Evolutionary conservation across 164 flowering plant genomes (phyloP).

Genomic region (Hamamelis virginiana): DNA sequence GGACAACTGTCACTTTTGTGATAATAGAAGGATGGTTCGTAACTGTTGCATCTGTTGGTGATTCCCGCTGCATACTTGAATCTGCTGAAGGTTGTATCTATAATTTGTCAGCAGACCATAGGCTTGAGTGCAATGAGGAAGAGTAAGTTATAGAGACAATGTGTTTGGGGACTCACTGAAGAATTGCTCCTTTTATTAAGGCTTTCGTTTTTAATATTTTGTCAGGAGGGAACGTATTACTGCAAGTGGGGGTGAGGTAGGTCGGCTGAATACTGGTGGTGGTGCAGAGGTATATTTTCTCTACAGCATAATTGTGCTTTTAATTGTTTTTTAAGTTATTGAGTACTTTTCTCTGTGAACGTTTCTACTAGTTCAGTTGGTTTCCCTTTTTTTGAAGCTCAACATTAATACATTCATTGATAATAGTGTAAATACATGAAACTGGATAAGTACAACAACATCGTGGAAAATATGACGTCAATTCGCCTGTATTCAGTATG

Average conservation of each 20-base stretch:
- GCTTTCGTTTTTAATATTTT: constrained; percentile 8
- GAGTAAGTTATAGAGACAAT: constrained; percentile 58
- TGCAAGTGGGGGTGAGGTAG: constrained; percentile 98
- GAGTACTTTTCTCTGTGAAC: not conserved
- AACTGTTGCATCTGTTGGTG: constrained; percentile 97
- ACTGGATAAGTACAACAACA: too few relatives aligned
- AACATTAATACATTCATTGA: too few relatives aligned
- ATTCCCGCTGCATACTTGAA: constrained; percentile 91
- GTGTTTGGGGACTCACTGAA: not conserved
- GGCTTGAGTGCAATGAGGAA: constrained; percentile 83
- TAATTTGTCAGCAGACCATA: constrained; percentile 89
- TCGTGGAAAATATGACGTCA: too few relatives aligned
- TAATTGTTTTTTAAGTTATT: not conserved
- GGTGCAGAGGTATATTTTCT: constrained; percentile 80
- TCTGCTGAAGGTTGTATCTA: constrained; percentile 86
- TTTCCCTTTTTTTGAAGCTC: not conserved
- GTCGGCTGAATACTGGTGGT: constrained; percentile 87
- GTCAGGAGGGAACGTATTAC: constrained; percentile 82
- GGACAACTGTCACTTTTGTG: constrained; percentile 94
- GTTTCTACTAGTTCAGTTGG: not conserved
- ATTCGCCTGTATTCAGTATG: too few relatives aligned
- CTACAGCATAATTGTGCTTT: not conserved
- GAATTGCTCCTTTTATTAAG: constrained; percentile 2
- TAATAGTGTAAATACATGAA: too few relatives aligned
- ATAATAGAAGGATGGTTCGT: constrained; percentile 94